Evolutionary conservation across 1,284 basidiomycete genomes (phyloP).

Genomic region (Ceratobasidium sp.): DNA sequence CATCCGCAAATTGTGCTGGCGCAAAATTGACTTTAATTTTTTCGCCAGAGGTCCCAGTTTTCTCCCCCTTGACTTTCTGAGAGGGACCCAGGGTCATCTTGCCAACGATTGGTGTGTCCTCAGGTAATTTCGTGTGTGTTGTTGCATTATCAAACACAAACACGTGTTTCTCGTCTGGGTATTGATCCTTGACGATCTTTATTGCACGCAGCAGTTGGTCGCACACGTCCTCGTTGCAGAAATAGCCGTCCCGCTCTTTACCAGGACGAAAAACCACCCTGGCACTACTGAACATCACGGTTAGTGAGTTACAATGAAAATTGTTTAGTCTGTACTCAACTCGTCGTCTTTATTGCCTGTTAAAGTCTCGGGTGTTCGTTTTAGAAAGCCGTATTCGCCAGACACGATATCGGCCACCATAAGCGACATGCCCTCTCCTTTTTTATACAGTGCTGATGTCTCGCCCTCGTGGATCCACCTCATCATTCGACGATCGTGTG

Average conservation of each 20-base stretch:
- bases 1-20: slow-evolving; percentile 45
- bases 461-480: slow-evolving; percentile 52
- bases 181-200: slow-evolving; percentile 54
- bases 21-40: slow-evolving; percentile 33
- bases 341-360: slow-evolving; percentile 50
- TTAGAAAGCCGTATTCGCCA: slow-evolving; percentile 55
- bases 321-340: neutral
- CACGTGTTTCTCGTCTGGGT: slow-evolving; percentile 50
- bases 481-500: slow-evolving; percentile 53
- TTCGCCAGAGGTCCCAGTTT: slow-evolving; percentile 48
- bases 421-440: slow-evolving; percentile 56
- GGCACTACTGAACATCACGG: slow-evolving; percentile 49
- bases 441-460: slow-evolving; percentile 53
- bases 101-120: slow-evolving; percentile 53
- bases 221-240: slow-evolving; percentile 53
- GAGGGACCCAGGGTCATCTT: slow-evolving; percentile 51
- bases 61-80: neutral
- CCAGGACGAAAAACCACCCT: slow-evolving; percentile 57
- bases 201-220: slow-evolving; percentile 52
- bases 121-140: slow-evolving; percentile 54
- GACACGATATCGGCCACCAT: slow-evolving; percentile 63
- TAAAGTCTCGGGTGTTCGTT: no score
- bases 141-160: slow-evolving; percentile 58
- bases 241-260: slow-evolving; percentile 59
- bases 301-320: neutral